Evolutionary conservation across 2,329 filamentous ascomycete genomes (phyloP).

Genomic region (Diplodia sapinea): DNA sequence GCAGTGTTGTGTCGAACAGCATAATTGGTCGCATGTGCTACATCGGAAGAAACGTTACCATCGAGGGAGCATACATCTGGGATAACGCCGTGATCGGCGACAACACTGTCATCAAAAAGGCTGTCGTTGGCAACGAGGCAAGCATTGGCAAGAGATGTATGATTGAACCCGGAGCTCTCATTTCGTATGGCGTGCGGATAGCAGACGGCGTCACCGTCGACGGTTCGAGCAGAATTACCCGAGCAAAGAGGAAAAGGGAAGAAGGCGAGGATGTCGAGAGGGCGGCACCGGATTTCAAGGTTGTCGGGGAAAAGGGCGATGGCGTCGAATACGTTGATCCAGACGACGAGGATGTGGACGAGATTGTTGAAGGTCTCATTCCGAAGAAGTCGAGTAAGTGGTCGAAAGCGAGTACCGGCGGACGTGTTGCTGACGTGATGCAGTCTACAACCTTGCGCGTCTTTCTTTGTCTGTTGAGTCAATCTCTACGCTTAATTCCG

Average conservation of each 20-base stretch:
- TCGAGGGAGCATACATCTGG: slow-evolving; percentile 87
- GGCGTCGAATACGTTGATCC: slow-evolving; percentile 65
- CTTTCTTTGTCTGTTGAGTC: slow-evolving; percentile 58
- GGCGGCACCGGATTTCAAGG: slow-evolving; percentile 52
- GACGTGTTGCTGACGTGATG: background rate
- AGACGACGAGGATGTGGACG: slow-evolving; percentile 69
- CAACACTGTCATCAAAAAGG: slow-evolving; percentile 69
- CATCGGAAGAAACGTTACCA: slow-evolving; percentile 81
- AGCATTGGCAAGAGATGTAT: slow-evolving; percentile 72
- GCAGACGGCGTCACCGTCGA: slow-evolving; percentile 62
- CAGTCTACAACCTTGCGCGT: slow-evolving; percentile 59
- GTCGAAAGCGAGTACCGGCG: background rate
- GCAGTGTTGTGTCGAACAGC: slow-evolving; percentile 72
- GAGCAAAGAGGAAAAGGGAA: slow-evolving; percentile 54
- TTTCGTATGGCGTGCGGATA: slow-evolving; percentile 80
- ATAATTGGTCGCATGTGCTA: slow-evolving; percentile 83
- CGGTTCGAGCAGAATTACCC: slow-evolving; percentile 53
- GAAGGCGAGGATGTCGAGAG: slow-evolving; percentile 47
- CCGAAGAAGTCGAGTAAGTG: slow-evolving; percentile 44
- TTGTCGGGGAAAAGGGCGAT: slow-evolving; percentile 65
- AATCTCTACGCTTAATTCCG: slow-evolving; percentile 68
- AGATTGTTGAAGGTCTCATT: slow-evolving; percentile 51
- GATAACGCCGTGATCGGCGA: slow-evolving; percentile 81
- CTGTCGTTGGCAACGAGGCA: slow-evolving; percentile 77
- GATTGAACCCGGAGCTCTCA: slow-evolving; percentile 73